Evolutionary conservation across 768 basidiomycete genomes (phyloP), one percentile per base, ranked within the genome.

Genomic region (Suillus subluteus): DNA sequence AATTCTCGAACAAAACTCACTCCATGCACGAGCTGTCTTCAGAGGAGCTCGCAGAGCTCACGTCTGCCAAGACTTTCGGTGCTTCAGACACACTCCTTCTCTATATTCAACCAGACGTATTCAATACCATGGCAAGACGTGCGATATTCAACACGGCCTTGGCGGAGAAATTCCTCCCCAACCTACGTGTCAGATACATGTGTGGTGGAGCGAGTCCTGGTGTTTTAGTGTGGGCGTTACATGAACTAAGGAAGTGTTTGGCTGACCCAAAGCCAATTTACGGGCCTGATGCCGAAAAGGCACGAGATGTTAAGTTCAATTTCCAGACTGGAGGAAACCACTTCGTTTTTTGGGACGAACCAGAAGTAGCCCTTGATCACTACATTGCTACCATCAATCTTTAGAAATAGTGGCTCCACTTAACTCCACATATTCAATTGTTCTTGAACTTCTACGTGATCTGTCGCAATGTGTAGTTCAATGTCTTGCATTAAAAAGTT

Each of bases 111-210:
- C 52, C 18, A 21, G 61, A 62, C 37, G 59, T 58, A 13, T 32
- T 62, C 23, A 38, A 55, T 18, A 6, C 26, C 18, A 12, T 23
- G 23, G 43, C 43, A 32, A 50, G 54, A 58, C 65, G 55, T 38
- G 62, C 67, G 9, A 50, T 68, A 18, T 65, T 68, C 32, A 35
- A 65, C 23, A 12, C 23, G 9, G 56, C 35, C 23, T 43, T 65
- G 61, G 67, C 65, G 12, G 46, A 66, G 16, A 58, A 66, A 7
- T 55, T 55, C 8, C 35, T 65, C 26, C 67, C 67, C 26, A 41
- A 35, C 6, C 2, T 66, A 37, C 61, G 56, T 35, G 30, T 68
- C 38, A 61, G 50, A 16, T 62, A 65, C 40, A n/a, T 65, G 37
- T 55, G 58, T 56, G 64, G 64, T n/a, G 44, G 48, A 16, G 38